phyloP scores from a whole-genome alignment of 768 basidiomycete species.

The Auriscalpium microsporum region DNA sequence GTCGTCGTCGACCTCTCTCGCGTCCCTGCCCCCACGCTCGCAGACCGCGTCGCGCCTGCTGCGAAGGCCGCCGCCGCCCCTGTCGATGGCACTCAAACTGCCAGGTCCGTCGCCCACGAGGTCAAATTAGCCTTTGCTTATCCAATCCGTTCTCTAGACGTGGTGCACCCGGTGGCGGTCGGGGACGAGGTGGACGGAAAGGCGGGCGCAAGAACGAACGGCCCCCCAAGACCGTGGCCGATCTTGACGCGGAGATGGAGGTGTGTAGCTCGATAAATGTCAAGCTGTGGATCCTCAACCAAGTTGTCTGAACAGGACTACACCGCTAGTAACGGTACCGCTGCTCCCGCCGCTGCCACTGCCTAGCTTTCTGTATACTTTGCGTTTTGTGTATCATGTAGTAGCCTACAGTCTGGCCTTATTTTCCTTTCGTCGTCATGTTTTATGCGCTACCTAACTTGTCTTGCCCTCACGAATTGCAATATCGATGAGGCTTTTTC shows the following conservation, averaged over 20 bases:
- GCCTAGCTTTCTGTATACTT: slow-evolving; percentile 6
- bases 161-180: slow-evolving; percentile 10
- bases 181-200: slow-evolving; percentile 39
- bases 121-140: slow-evolving; percentile 1
- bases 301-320: slow-evolving; percentile 43
- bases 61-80: slow-evolving; percentile 31
- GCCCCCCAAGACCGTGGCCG: slow-evolving; percentile 73
- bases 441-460: not conserved
- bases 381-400: slow-evolving; percentile 12
- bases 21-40: slow-evolving; percentile 54
- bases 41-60: slow-evolving; percentile 78
- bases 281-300: not conserved
- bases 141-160: not conserved
- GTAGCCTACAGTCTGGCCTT: slow-evolving; percentile 6
- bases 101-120: slow-evolving; percentile 27
- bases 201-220: slow-evolving; percentile 46
- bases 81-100: slow-evolving; percentile 23
- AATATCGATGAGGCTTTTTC: not conserved
- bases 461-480: not conserved
- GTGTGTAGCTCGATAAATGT: slow-evolving; percentile 34
- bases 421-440: slow-evolving; percentile 3
- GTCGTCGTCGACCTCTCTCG: slow-evolving; percentile 84
- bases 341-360: slow-evolving; percentile 23
- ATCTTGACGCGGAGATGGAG: slow-evolving; percentile 98
- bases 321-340: slow-evolving; percentile 46